Conservation (phyloP, 129 eudicot species). For the Kitagawia praeruptora region DNA sequence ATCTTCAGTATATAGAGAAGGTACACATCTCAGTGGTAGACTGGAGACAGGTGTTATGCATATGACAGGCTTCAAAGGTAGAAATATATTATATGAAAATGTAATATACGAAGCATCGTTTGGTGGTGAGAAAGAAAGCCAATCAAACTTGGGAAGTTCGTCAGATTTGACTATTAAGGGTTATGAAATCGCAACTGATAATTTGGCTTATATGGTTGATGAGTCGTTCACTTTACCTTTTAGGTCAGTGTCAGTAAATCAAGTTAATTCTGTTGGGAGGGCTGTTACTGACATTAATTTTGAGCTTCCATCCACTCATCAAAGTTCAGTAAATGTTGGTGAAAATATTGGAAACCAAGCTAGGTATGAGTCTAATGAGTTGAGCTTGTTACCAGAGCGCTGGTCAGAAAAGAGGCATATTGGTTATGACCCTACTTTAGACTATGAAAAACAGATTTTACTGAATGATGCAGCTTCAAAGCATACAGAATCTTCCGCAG, state of each 20-base stretch:
- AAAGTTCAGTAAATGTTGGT: conserved; percentile 28
- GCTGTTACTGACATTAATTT: conserved; percentile 43
- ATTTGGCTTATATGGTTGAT: conserved; percentile 36
- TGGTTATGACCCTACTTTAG: conserved; percentile 67
- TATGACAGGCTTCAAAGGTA: conserved; percentile 41
- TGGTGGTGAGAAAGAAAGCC: conserved; percentile 28
- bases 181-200: conserved; percentile 26
- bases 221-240: conserved; percentile 60
- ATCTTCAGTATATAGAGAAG: conserved; percentile 15
- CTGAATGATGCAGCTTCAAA: conserved; percentile 18
- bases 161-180: conserved; percentile 34
- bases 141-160: conserved; percentile 32
- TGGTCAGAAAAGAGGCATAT: conserved; percentile 33
- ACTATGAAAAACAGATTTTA: conserved; percentile 57
- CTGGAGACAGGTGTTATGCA: conserved; percentile 28
- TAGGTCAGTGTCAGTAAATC: conserved; percentile 41
- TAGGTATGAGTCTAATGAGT: conserved; percentile 66
- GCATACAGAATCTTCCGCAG: conserved; percentile 21
- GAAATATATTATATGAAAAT: conserved; percentile 34
- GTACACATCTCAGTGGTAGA: conserved; percentile 14
- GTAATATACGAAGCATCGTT: conserved; percentile 41
- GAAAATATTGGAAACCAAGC: conserved; percentile 19
- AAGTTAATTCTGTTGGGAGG: conserved; percentile 39
- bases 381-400: conserved; percentile 76
- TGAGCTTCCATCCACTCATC: conserved; percentile 37